A percentile compares a stretch with the other conserved stretches of the same genome.
Evolutionary conservation across 306 rosid species (phyloP).

Genomic region (Astragalus glycyphyllos): DNA sequence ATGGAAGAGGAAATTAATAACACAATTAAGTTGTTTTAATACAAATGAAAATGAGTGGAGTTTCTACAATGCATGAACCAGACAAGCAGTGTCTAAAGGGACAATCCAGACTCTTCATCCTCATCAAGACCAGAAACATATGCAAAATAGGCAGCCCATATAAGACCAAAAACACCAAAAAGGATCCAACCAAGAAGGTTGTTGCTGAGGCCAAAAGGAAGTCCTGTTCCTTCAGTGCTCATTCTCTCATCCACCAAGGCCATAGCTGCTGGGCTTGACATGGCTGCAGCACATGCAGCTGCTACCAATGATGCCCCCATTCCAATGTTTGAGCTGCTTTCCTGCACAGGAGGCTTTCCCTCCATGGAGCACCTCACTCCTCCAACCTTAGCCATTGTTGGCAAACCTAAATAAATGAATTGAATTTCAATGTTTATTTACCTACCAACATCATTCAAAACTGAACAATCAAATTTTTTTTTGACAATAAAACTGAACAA

Average conservation of each 20-base stretch:
- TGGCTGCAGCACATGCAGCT: conserved; percentile 62
- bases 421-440: background rate
- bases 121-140: conserved; percentile 81
- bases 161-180: conserved; percentile 72
- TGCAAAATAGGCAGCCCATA: conserved; percentile 65
- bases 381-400: conserved; percentile 70
- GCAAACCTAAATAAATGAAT: conserved; percentile 56
- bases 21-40: conserved; percentile 40
- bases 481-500: background rate
- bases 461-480: background rate
- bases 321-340: conserved; percentile 55
- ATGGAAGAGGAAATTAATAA: conserved; percentile 25
- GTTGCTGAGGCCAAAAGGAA: conserved; percentile 96
- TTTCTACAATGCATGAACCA: conserved; percentile 48
- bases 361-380: conserved; percentile 79
- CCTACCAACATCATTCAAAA: background rate
- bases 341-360: conserved; percentile 47
- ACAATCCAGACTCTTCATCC: conserved; percentile 94
- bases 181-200: conserved; percentile 90
- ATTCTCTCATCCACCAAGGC: conserved; percentile 93
- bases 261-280: conserved; percentile 89
- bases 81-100: conserved; percentile 53
- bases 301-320: conserved; percentile 72
- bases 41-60: conserved; percentile 41
- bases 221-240: conserved; percentile 97